These are phyloP conservation scores for Cordyceps fumosorosea DNA, from an alignment of 2,329 filamentous ascomycete species.

Conservation along the genomic window DNA sequence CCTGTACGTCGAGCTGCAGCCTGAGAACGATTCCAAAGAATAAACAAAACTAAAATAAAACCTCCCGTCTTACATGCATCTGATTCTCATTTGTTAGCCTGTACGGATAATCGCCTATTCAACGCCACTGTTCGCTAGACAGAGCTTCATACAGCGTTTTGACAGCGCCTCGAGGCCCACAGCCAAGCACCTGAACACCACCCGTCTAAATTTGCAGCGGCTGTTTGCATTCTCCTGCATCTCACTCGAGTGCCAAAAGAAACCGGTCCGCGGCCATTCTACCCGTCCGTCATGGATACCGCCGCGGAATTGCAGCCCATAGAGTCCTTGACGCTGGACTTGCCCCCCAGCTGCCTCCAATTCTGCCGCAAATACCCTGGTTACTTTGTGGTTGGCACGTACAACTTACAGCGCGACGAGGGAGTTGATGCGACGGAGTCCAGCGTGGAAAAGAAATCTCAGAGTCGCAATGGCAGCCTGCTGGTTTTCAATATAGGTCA, in stretches of 20 bases:
- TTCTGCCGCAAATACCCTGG: conserved; percentile 58
- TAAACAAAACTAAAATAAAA: background rate
- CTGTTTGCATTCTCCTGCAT: background rate
- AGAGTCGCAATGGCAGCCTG: conserved; percentile 67
- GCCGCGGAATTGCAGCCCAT: background rate
- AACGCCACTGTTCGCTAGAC: background rate
- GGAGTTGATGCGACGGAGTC: conserved; percentile 18
- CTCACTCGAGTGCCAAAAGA: background rate
- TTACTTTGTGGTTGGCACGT: conserved; percentile 77
- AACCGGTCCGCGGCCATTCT: background rate
- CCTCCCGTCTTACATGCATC: background rate
- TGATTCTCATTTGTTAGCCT: background rate
- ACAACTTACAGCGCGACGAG: conserved; percentile 58
- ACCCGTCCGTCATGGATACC: background rate
- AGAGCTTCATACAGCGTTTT: background rate
- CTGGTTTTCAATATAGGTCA: conserved; percentile 52
- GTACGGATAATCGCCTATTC: background rate
- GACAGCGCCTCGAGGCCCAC: background rate
- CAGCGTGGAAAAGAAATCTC: conserved; percentile 32
- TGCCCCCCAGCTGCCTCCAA: conserved; percentile 73
- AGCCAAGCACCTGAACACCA: background rate
- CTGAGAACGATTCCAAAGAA: background rate
- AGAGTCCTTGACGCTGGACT: conserved; percentile 43
- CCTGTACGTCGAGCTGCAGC: background rate
- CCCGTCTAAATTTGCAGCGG: background rate